Conservation (phyloP, 768 basidiomycete species). For the Pleurotus platypus region DNA sequence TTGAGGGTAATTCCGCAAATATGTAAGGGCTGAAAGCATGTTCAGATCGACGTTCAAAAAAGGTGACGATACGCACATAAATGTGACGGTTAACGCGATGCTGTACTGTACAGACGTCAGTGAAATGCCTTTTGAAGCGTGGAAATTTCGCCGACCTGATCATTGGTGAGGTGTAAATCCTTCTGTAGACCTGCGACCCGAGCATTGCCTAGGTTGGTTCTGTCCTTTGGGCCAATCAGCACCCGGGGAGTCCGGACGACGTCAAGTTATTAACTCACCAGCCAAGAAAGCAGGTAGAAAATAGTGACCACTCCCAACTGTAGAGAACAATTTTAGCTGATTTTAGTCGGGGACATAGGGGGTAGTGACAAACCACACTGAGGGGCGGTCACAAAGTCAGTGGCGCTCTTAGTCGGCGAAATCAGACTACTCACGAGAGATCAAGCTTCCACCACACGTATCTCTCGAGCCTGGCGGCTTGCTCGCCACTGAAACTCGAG, state of each 20-base stretch:
- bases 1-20: constrained; percentile 33
- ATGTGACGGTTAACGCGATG: constrained; percentile 24
- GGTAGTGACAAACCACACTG: neutral
- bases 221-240: neutral
- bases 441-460: constrained; percentile 3
- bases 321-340: neutral
- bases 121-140: too few species aligned
- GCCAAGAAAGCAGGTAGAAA: constrained; percentile 10
- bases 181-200: constrained; percentile 35
- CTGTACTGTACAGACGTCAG: constrained; percentile 29
- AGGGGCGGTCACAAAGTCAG: neutral
- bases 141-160: neutral
- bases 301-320: constrained; percentile 7
- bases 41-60: neutral
- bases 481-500: neutral
- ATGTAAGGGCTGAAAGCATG: constrained; percentile 21
- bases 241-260: neutral
- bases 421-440: neutral
- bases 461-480: neutral
- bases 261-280: constrained; percentile 2
- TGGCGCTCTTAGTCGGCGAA: neutral
- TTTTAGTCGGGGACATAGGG: too few species aligned
- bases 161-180: constrained; percentile 18
- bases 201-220: constrained; percentile 32
- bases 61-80: constrained; percentile 12